Conservation (phyloP, 108 stramenopile species). For the Schizochytrium sp. region DNA sequence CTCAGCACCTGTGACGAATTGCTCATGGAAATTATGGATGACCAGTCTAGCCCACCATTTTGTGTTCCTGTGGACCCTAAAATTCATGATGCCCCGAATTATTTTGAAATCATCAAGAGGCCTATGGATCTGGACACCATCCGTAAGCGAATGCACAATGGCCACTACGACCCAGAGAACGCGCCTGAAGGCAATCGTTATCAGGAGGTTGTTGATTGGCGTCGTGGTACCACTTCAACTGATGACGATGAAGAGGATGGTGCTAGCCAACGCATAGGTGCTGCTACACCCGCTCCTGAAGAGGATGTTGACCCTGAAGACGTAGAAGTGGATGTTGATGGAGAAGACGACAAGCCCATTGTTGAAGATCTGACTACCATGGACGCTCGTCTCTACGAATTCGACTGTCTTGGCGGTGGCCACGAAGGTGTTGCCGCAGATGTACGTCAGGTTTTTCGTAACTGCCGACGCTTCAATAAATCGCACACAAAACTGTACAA, state of each 20-base stretch:
- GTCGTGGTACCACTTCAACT: neutral
- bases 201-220: slow-evolving; percentile 23
- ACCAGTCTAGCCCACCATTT: slow-evolving; percentile 10
- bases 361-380: neutral
- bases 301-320: slow-evolving; percentile 38
- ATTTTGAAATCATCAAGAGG: slow-evolving; percentile 59
- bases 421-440: slow-evolving; percentile 57
- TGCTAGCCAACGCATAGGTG: neutral
- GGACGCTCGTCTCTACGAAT: slow-evolving; percentile 50
- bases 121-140: slow-evolving; percentile 49
- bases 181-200: slow-evolving; percentile 50
- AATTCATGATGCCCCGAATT: slow-evolving; percentile 42
- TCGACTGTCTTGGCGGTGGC: slow-evolving; percentile 44
- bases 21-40: slow-evolving; percentile 44
- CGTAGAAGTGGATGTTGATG: slow-evolving; percentile 36
- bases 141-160: slow-evolving; percentile 32
- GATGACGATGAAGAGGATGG: slow-evolving; percentile 32
- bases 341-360: neutral
- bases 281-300: neutral
- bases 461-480: slow-evolving; percentile 56
- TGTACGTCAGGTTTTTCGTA: slow-evolving; percentile 37
- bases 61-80: slow-evolving; percentile 36
- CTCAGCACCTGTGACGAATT: slow-evolving; percentile 58
- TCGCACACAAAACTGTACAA: slow-evolving; percentile 59
- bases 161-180: slow-evolving; percentile 42